Percentiles rank a stretch among this genome's conserved stretches.
Conservation (phyloP, 345 rosid genomes). For the Lepidium aucheri region DNA sequence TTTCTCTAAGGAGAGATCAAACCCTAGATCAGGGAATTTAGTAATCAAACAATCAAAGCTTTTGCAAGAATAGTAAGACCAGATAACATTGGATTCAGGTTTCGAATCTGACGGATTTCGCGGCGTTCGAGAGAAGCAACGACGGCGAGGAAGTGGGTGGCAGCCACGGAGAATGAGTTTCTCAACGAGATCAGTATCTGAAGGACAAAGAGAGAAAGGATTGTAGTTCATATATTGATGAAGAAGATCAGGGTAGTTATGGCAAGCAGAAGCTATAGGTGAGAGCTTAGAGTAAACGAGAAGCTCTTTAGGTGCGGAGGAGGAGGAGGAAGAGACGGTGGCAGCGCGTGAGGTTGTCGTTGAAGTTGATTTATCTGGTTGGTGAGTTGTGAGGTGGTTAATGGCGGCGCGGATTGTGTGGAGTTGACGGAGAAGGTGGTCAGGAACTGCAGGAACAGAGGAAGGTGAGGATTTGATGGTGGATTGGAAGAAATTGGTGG, state of each 20-base stretch:
- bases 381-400: conserved; percentile 79
- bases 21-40: conserved; percentile 48
- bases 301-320: conserved; percentile 69
- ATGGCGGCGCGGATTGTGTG: conserved; percentile 90
- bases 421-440: conserved; percentile 78
- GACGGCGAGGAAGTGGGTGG: conserved; percentile 98
- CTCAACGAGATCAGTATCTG: conserved; percentile 66
- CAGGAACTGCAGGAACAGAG: conserved; percentile 48
- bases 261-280: conserved; percentile 86
- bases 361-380: conserved; percentile 29
- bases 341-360: neutral
- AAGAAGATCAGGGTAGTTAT: conserved; percentile 77
- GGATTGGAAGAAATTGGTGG: conserved; percentile 42
- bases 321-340: conserved; percentile 27
- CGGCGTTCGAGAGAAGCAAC: conserved; percentile 86
- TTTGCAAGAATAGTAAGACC: conserved; percentile 71
- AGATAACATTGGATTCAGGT: conserved; percentile 57
- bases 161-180: conserved; percentile 88
- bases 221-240: conserved; percentile 78
- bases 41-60: conserved; percentile 55
- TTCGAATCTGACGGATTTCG: conserved; percentile 44
- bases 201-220: conserved; percentile 79
- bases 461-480: conserved; percentile 39
- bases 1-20: conserved; percentile 45
- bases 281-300: conserved; percentile 69